Percentiles rank a stretch among this genome's conserved stretches.
These are phyloP conservation scores for Gentiana dahurica DNA, from an alignment of 257 asterid genomes.

Conservation along the genomic window DNA sequence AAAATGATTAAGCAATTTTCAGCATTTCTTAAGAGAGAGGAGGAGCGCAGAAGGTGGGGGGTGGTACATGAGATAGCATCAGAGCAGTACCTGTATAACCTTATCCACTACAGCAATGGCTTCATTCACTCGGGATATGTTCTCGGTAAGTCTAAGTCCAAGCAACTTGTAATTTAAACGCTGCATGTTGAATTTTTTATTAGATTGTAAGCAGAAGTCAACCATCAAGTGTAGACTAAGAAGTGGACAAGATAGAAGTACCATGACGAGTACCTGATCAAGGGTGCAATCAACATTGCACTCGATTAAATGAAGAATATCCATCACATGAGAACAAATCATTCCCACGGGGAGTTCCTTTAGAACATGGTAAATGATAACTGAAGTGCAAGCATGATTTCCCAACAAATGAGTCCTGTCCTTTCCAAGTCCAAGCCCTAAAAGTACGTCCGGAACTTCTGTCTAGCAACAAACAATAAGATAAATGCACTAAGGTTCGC, in stretches of 20 bases:
- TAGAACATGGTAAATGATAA: slow-evolving; percentile 62
- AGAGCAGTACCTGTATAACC: slow-evolving; percentile 52
- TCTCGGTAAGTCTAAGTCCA: slow-evolving; percentile 80
- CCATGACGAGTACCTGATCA: slow-evolving; percentile 47
- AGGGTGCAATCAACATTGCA: slow-evolving; percentile 44
- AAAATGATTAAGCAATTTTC: not conserved
- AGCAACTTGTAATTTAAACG: slow-evolving; percentile 73
- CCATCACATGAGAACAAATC: slow-evolving; percentile 48
- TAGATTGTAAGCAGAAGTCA: slow-evolving; percentile 13
- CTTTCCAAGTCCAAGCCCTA: slow-evolving; percentile 56
- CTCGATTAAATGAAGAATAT: slow-evolving; percentile 56
- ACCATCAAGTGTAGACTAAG: slow-evolving; percentile 1
- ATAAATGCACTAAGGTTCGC: slow-evolving; percentile 1
- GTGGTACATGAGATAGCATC: not conserved
- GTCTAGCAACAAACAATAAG: slow-evolving; percentile 13
- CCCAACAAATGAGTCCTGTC: slow-evolving; percentile 37
- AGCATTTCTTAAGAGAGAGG: not conserved
- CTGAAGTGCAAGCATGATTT: slow-evolving; percentile 40
- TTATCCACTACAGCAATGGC: slow-evolving; percentile 43
- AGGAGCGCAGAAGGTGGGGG: too few relatives aligned
- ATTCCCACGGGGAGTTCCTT: slow-evolving; percentile 63
- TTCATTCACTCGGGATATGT: slow-evolving; percentile 40
- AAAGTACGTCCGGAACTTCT: slow-evolving; percentile 40
- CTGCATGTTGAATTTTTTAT: slow-evolving; percentile 48
- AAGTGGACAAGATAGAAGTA: slow-evolving; percentile 8